Percentiles rank a stretch among this genome's conserved stretches.
phyloP scores from a whole-genome alignment of 2,329 filamentous ascomycete species.

The Sporothrix variecibatus region DNA sequence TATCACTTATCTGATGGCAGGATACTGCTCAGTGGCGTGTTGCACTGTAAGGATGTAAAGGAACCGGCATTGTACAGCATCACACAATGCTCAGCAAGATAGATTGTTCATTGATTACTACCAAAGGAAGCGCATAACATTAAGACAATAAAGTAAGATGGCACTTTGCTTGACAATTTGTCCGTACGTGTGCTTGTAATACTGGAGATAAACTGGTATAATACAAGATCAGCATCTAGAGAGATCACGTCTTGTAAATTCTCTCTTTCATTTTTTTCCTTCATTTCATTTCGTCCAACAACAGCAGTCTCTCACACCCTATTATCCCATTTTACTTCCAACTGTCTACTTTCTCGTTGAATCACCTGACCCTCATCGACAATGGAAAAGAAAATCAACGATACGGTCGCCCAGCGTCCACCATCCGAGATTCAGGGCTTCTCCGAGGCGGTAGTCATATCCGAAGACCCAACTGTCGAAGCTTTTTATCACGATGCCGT shows the following conservation, averaged over 20 bases:
- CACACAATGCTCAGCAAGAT: not conserved
- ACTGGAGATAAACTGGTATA: not conserved
- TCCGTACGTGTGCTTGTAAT: no score
- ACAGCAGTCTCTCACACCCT: not conserved
- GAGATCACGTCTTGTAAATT: not conserved
- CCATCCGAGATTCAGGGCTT: constrained; percentile 11
- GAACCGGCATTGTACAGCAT: not conserved
- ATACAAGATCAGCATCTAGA: not conserved
- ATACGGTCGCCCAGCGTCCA: not conserved
- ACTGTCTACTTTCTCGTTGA: not conserved
- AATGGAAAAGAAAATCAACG: not conserved
- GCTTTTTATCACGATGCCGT: constrained; percentile 26
- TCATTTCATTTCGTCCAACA: not conserved
- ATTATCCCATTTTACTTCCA: not conserved
- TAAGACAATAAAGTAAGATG: no score
- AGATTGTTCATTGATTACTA: not conserved
- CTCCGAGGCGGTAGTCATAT: not conserved
- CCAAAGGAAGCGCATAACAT: not conserved
- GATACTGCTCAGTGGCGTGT: not conserved
- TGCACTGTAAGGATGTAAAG: not conserved
- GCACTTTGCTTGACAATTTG: no score
- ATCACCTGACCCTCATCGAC: not conserved
- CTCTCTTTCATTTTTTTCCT: not conserved
- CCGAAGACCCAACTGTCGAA: constrained; percentile 15
- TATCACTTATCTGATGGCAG: not conserved